A percentile compares a stretch with the other conserved stretches of the same genome.
Conservation (phyloP, 257 asterid genomes). For the Nicotiana obtusifolia region DNA sequence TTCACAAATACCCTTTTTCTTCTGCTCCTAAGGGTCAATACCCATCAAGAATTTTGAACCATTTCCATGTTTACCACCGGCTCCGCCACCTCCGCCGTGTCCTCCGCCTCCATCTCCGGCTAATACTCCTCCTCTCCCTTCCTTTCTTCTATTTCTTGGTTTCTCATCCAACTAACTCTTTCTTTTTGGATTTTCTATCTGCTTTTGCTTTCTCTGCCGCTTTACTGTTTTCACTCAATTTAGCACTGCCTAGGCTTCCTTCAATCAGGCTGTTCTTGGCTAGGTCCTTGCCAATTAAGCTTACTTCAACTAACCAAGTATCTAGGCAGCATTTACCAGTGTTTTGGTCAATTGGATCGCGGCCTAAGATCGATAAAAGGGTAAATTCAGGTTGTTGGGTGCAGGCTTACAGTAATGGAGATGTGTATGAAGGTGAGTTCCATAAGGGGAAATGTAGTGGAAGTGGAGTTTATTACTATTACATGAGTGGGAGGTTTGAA, state of each 20-base stretch:
- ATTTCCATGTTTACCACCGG: slow-evolving; percentile 42
- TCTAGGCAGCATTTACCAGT: slow-evolving; percentile 60
- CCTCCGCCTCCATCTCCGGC: slow-evolving; percentile 61
- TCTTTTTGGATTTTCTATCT: slow-evolving; percentile 74
- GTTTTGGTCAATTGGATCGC: slow-evolving; percentile 86
- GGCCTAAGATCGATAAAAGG: slow-evolving; percentile 53
- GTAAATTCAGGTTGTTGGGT: slow-evolving; percentile 67
- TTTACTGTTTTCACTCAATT: slow-evolving; percentile 71
- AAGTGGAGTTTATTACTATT: slow-evolving; percentile 88
- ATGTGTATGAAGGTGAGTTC: slow-evolving; percentile 94
- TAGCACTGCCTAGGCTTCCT: slow-evolving; percentile 89
- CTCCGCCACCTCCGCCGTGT: slow-evolving; percentile 65
- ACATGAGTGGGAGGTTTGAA: slow-evolving; percentile 70
- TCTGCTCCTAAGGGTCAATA: slow-evolving; percentile 23
- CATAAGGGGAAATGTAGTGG: slow-evolving; percentile 89
- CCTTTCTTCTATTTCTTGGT: slow-evolving; percentile 81
- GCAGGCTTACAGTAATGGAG: slow-evolving; percentile 84
- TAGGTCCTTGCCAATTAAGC: slow-evolving; percentile 63
- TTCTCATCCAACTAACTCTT: slow-evolving; percentile 86
- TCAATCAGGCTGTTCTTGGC: slow-evolving; percentile 64
- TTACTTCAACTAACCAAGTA: slow-evolving; percentile 33
- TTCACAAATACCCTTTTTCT: slow-evolving; percentile 26
- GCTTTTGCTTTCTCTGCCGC: slow-evolving; percentile 91
- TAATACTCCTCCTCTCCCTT: slow-evolving; percentile 64
- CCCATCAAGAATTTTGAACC: slow-evolving; percentile 36